phyloP scores from a whole-genome alignment of 176 grass and related monocot species.

The Aegilops longissima region DNA sequence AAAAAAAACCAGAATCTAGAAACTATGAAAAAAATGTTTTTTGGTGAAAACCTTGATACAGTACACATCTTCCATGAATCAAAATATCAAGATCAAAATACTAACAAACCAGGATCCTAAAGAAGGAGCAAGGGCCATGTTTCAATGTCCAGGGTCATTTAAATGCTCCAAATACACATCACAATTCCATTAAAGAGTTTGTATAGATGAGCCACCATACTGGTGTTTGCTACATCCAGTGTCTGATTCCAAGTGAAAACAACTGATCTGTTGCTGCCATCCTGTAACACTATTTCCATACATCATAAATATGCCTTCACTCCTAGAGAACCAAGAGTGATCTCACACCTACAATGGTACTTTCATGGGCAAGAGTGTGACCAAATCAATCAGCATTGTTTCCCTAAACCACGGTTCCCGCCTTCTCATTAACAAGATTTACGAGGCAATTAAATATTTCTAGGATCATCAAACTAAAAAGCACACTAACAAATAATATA shows the following conservation, averaged over 20 bases:
- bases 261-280: background rate
- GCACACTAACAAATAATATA: background rate
- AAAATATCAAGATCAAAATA: too few relatives aligned
- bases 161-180: background rate
- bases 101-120: too few relatives aligned
- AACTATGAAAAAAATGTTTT: too few relatives aligned
- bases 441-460: background rate
- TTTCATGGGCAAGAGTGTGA: background rate
- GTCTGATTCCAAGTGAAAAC: background rate
- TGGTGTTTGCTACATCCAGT: background rate
- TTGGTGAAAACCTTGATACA: too few relatives aligned
- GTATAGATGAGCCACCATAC: background rate
- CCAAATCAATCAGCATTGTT: background rate
- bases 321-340: background rate
- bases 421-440: background rate
- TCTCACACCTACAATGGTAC: background rate
- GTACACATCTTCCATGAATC: too few relatives aligned
- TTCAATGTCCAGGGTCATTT: background rate
- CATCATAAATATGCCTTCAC: background rate
- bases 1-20: too few relatives aligned
- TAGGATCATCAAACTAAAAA: background rate
- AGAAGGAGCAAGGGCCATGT: background rate
- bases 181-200: background rate
- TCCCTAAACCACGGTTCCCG: background rate
- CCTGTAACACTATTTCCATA: background rate